Percentiles rank a stretch among this genome's conserved stretches.
These are phyloP conservation scores for Ochetophila trinervis DNA, from an alignment of 306 rosid species.

Conservation along the genomic window DNA sequence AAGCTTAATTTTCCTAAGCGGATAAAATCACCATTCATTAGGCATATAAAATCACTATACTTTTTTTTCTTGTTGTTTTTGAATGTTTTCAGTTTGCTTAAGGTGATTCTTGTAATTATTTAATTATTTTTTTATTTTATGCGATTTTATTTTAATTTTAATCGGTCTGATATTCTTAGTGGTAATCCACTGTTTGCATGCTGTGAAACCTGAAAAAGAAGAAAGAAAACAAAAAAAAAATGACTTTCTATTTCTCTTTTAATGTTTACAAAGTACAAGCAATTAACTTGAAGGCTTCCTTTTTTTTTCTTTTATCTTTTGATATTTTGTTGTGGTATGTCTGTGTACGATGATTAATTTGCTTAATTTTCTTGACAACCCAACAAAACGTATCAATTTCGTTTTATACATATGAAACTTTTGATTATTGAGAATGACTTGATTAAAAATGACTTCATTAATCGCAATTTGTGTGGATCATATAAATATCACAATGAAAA, in stretches of 20 bases:
- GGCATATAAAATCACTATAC: too few species aligned
- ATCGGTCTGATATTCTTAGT: not conserved
- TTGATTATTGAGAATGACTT: too few species aligned
- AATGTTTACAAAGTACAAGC: not conserved
- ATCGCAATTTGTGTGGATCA: too few species aligned
- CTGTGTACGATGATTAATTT: not conserved
- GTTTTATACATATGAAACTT: not conserved
- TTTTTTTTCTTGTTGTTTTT: not conserved
- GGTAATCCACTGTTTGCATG: conserved; percentile 5
- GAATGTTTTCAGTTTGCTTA: not conserved
- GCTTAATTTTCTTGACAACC: conserved; percentile 9
- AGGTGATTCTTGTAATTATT: not conserved
- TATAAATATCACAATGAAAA: too few species aligned
- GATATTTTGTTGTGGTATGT: not conserved
- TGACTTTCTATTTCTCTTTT: not conserved
- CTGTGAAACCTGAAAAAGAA: conserved; percentile 5
- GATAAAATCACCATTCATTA: not conserved
- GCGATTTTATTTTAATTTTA: not conserved
- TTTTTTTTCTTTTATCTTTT: too few species aligned
- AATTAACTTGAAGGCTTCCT: too few species aligned
- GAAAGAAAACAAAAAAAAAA: not conserved
- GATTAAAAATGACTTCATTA: too few species aligned
- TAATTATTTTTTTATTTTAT: too few species aligned
- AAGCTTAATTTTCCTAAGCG: not conserved
- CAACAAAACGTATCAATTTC: not conserved